A percentile compares a stretch with the other conserved stretches of the same genome.
These are phyloP conservation scores for Hanseniaspora uvarum DNA, from an alignment of 1,139 yeast species.

Conservation along the genomic window DNA sequence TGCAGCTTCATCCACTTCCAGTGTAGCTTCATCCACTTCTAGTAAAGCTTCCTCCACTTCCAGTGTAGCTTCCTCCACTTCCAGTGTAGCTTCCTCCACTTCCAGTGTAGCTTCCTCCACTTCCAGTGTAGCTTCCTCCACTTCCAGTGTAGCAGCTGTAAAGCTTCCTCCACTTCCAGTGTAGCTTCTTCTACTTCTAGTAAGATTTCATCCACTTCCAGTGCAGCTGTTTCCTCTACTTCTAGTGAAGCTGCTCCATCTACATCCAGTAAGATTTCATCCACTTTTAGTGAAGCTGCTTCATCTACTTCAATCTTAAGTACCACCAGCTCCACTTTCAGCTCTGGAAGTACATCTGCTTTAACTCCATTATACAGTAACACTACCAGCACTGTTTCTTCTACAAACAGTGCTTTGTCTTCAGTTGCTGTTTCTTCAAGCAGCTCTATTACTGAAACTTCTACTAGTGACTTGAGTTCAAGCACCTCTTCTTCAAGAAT, in stretches of 20 bases:
- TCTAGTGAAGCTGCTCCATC: too few relatives aligned
- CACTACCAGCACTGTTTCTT: background rate
- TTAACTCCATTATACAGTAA: background rate
- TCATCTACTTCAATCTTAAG: too few relatives aligned
- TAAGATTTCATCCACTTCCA: background rate
- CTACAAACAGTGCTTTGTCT: background rate
- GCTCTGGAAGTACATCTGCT: too few relatives aligned
- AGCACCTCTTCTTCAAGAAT: background rate
- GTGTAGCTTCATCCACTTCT: too few relatives aligned
- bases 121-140: conserved; percentile 16
- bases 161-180: conserved; percentile 12
- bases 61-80: too few relatives aligned
- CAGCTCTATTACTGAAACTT: background rate
- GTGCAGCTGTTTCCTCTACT: too few relatives aligned
- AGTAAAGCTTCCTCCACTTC: too few relatives aligned
- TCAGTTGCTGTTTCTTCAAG: background rate
- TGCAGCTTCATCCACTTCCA: too few relatives aligned
- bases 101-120: conserved; percentile 16
- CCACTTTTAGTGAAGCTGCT: too few relatives aligned
- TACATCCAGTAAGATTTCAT: too few relatives aligned
- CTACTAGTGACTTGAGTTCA: background rate
- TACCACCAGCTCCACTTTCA: conserved; percentile 6
- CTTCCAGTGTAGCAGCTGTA: conserved; percentile 4
- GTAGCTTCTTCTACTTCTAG: conserved; percentile 1
- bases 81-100: background rate